These are phyloP conservation scores for Nicotiana undulata DNA, from an alignment of 257 asterid species.

Conservation along the genomic window DNA sequence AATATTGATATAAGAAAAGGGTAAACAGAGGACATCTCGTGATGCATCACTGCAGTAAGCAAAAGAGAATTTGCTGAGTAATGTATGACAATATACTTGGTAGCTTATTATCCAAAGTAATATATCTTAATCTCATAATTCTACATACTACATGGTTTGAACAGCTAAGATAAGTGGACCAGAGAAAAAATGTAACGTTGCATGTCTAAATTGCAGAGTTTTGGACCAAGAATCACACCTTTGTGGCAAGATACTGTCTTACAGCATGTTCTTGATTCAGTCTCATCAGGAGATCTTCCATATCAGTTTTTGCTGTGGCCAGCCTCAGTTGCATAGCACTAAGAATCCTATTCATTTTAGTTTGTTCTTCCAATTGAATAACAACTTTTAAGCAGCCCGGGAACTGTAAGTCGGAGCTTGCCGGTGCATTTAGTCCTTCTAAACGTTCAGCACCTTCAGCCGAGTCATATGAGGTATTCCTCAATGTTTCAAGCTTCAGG, in stretches of 20 bases:
- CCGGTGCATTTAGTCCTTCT: slow-evolving; percentile 6
- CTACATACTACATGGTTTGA: background rate
- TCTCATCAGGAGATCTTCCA: slow-evolving; percentile 50
- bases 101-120: background rate
- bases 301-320: slow-evolving; percentile 40
- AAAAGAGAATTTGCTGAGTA: background rate
- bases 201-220: background rate
- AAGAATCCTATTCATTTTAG: slow-evolving; percentile 39
- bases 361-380: slow-evolving; percentile 38
- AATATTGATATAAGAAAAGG: background rate
- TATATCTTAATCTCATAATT: background rate
- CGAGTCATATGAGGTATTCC: slow-evolving; percentile 17
- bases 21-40: background rate
- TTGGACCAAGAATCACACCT: slow-evolving; percentile 30
- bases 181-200: background rate
- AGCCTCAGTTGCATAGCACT: slow-evolving; percentile 31
- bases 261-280: slow-evolving; percentile 49
- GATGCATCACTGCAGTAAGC: background rate
- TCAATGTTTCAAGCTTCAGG: slow-evolving; percentile 7
- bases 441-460: slow-evolving; percentile 29
- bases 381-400: slow-evolving; percentile 19
- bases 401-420: slow-evolving; percentile 21
- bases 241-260: slow-evolving; percentile 41
- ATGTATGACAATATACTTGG: background rate
- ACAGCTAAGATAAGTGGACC: background rate